Base-by-base conservation (phyloP, 2,329 filamentous ascomycete genomes). In the Teratosphaeria destructans region DNA sequence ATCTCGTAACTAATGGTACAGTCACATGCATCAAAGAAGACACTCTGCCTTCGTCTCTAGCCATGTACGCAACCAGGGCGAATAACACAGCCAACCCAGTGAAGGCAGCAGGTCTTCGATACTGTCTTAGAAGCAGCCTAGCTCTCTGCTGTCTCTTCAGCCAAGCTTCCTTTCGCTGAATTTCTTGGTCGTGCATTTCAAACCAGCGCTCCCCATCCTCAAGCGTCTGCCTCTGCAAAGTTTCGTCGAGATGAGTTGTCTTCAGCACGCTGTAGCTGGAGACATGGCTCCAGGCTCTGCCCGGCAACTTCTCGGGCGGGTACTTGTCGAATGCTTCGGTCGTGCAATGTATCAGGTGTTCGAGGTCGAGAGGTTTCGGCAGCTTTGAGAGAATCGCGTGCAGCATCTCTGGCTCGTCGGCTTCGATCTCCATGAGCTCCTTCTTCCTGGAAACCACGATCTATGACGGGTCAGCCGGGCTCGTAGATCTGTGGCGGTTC, bases 401-500 rank as follows among this genome's bases (percentile, higher is more conserved):
- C 27, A 99, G 82, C 83, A 99, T 95, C 69, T 97, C 93, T 6
- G 90, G 87, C 71, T 96, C 91, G 65, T 95, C 88, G 23, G 80
- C 74, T 1, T 87, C 84, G n/a, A 90, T 88, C 56, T 89, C 87
- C 64, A 97, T 82, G n/a, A 99, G 82, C 74, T 96, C 91, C 37
- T 85, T 82, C 60, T 88, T 86, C 43, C 93, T 87, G 54, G 86
- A 84, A 37, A 95, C 79, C 52, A 96, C 85, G 63, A 96, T 92
- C 70, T 90, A 64, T 60, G 43, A 60, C 16, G 43, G 53, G 47
- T 55, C 37, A 58, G 47, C 19, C 6, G 16, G 16, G 39, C 16
- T 16, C 16, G 16, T 49, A 56, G 32, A 54, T 39, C 35, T 61
- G 58, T 56, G 60, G 59, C 39, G 37, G 29, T 56, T 35, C 29